Base-by-base conservation (phyloP, 1,139 yeast species). In the Kurtzmaniella natalensis region DNA sequence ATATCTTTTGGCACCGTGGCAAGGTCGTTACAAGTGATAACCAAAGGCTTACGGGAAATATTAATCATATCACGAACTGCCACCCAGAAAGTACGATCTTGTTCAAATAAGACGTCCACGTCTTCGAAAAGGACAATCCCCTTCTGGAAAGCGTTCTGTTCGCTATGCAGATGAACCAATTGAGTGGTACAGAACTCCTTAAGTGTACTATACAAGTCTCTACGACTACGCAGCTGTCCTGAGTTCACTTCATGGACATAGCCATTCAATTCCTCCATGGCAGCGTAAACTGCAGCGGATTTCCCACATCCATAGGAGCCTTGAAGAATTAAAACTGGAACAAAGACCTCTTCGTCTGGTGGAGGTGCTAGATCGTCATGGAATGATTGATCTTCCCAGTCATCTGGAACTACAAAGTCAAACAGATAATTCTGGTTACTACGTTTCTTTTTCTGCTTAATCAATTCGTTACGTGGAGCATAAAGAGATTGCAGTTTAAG, bases 141-240 rank as follows among this genome's bases (percentile, higher is more conserved):
- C 36, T 76, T 72, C 40, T 76, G 80, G 33, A 70, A 73, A 35
- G 61, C 58, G 32, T 58, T 53, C 6, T 52, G 55, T 23, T 53
- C 60, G 16, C 45, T 45, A n/a, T 55, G 59, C 28, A 63, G 63
- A 48, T 82, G 87, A 1, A 92, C 92, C 33, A 84, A 62, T 40
- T 87, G 92, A 0, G 95, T 83, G 3, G 95, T 89, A 37, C 94
- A 80, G 37, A 87, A 72, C 47, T 94, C 97, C 35, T 75, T 81
- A 30, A 92, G 63, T 24, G 72, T 72, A 18, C 78, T 72, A 38
- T 69, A 61, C 15, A 89, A 72, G 41, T 85, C 92, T 47, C 78
- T 82, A 29, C 83, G 74, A 1, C 92, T 76, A 46, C 97, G 66
- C 26, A 76, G 65, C 46, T 76, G 80, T 9, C 89, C 77, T 0